Base-by-base conservation (phyloP, 179 eudicot genomes). In the Silene vulgaris region DNA sequence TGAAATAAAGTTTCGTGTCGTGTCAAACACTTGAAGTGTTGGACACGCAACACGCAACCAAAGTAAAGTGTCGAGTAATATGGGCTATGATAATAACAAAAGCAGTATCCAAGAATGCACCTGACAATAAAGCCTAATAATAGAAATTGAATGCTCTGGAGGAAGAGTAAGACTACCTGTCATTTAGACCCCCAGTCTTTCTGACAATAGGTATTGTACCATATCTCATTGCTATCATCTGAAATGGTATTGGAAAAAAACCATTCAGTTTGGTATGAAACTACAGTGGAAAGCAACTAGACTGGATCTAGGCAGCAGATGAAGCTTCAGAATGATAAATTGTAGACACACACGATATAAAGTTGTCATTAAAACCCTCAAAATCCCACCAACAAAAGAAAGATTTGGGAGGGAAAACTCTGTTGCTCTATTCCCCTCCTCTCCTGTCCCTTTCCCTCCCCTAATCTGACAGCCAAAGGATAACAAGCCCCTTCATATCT, bases 181-280 rank as follows among this genome's bases (percentile, higher is more conserved):
- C 98, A 85, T 89, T 92, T 69, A 94, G 78, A 60, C 98, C 98
- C 37, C 98, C 97, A 17, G 97, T 94, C 79, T 90, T 92, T 70
- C 97, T 86, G 23, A 78, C 97, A 74, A 94, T 77, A 6, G 98
- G 98, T 64, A 92, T 80, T 50, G 96, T 73, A 66, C 98, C 98
- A 82, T 92, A 94, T 80, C 91, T 85, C 98, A 94, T 92, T 66
- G 98, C 96, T 82, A 94, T 94, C 98, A 94, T 94, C 98, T 94
- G 88, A 72, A 81, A 56, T 19, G 19, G 29, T 7, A 56, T 7
- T 26, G 59, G 50, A 71, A 52, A 50, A 3, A 63, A 26, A 63
- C 0, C 8, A 23, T 71, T 71, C 64, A 52, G 16, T 48, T 28
- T 54, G 37, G 16, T 13, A 7, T 56, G 14, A 71, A 29, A 26